A percentile compares a stretch with the other conserved stretches of the same genome.
Evolutionary conservation across 2,329 filamentous ascomycete genomes (phyloP).

Genomic region (Xylaria sp.): DNA sequence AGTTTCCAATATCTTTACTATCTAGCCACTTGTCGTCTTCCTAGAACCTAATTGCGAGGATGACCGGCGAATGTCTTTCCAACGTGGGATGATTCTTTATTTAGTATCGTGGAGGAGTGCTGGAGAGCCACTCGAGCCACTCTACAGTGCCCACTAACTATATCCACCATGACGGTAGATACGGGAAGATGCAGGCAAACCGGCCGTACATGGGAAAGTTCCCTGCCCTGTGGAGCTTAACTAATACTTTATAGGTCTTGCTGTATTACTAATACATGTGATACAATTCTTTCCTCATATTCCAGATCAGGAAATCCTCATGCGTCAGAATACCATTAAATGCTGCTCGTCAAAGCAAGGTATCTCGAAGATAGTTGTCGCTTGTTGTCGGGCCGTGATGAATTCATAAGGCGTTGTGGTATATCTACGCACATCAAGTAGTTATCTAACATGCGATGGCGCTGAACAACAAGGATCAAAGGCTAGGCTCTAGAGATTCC

Average conservation of each 20-base stretch:
- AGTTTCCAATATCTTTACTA: neutral
- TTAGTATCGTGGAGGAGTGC: neutral
- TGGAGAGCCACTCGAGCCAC: too few species aligned
- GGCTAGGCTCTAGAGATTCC: neutral
- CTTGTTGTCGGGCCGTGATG: neutral
- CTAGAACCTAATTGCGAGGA: too few species aligned
- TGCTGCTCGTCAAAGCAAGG: slow-evolving; percentile 2
- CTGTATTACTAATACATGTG: too few species aligned
- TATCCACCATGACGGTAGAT: neutral
- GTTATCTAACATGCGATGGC: neutral
- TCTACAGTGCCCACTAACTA: too few species aligned
- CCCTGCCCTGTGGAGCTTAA: slow-evolving; percentile 3
- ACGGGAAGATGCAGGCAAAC: slow-evolving; percentile 10
- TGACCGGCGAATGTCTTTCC: neutral
- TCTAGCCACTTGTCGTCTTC: too few species aligned
- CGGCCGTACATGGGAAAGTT: neutral
- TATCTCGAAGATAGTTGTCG: neutral
- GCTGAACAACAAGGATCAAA: neutral
- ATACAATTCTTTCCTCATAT: too few species aligned
- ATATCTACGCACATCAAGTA: neutral
- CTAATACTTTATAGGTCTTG: too few species aligned
- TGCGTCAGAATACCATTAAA: neutral
- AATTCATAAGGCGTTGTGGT: slow-evolving; percentile 9
- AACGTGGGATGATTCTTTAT: neutral
- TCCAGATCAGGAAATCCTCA: neutral